phyloP scores from a whole-genome alignment of 2,329 filamentous ascomycete species.

The Fusarium liriodendri region DNA sequence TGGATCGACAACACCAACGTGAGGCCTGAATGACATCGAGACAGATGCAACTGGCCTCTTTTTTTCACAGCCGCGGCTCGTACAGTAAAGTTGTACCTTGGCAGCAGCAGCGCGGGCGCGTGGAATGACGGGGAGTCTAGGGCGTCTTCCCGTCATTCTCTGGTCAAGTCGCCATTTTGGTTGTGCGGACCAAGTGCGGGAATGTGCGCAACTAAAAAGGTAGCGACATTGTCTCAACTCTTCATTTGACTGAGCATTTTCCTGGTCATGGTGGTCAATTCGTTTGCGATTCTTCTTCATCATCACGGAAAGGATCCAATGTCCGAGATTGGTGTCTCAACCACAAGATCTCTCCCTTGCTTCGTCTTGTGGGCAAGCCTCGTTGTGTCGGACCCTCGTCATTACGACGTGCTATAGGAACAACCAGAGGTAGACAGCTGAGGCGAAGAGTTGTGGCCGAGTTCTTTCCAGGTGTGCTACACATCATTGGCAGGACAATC shows the following conservation, averaged over 20 bases:
- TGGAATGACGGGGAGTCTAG: slow-evolving; percentile 31
- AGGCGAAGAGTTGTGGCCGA: slow-evolving; percentile 15
- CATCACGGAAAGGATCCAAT: slow-evolving; percentile 3
- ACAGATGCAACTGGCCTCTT: background rate
- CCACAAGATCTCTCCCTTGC: slow-evolving; percentile 26
- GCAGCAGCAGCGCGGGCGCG: background rate
- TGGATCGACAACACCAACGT: background rate
- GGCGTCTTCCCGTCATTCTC: background rate
- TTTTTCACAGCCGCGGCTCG: background rate
- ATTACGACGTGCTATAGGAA: slow-evolving; percentile 24
- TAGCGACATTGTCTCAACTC: slow-evolving; percentile 28
- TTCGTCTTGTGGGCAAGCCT: slow-evolving; percentile 1
- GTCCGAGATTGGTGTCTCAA: slow-evolving; percentile 26
- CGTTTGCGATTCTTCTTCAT: background rate
- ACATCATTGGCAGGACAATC: slow-evolving; percentile 15
- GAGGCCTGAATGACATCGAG: slow-evolving; percentile 1
- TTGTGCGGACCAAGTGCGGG: slow-evolving; percentile 10
- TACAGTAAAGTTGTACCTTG: slow-evolving; percentile 4
- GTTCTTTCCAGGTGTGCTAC: slow-evolving; percentile 3
- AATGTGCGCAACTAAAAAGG: slow-evolving; percentile 7
- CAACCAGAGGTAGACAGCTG: slow-evolving; percentile 18
- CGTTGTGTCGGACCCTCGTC: slow-evolving; percentile 10
- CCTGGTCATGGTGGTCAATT: background rate
- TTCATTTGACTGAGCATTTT: slow-evolving; percentile 26
- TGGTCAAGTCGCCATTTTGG: background rate